A percentile compares a stretch with the other conserved stretches of the same genome.
Conservation (phyloP, 148 eudicot species). For the Oxyria digyna region DNA sequence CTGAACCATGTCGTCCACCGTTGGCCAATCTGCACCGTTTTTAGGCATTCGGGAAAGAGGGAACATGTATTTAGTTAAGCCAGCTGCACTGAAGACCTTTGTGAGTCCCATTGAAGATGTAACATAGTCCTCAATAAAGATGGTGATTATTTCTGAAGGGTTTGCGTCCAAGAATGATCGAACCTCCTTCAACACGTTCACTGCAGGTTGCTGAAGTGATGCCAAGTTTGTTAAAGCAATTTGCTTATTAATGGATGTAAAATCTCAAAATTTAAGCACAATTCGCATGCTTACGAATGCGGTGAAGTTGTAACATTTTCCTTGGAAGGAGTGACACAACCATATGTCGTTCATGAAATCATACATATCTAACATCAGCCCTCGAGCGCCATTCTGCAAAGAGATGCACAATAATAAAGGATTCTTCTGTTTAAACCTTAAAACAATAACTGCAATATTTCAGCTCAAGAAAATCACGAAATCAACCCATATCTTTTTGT, state of each 20-base stretch:
- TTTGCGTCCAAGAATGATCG: constrained; percentile 45
- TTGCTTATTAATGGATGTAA: neutral
- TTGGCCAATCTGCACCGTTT: constrained; percentile 75
- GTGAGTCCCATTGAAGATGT: constrained; percentile 52
- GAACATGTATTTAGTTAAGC: constrained; percentile 54
- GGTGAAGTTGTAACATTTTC: constrained; percentile 67
- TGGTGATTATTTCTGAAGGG: constrained; percentile 70
- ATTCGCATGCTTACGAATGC: constrained; percentile 59
- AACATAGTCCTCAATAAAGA: constrained; percentile 89
- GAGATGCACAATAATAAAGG: neutral
- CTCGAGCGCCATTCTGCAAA: constrained; percentile 91
- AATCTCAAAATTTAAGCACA: neutral
- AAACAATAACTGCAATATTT: neutral
- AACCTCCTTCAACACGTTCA: constrained; percentile 64
- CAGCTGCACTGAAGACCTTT: constrained; percentile 58
- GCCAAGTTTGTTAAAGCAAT: neutral
- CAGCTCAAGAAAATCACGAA: neutral
- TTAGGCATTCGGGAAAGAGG: constrained; percentile 78
- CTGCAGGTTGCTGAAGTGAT: constrained; percentile 69
- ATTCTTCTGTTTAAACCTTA: neutral
- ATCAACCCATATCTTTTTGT: no score
- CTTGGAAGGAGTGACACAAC: constrained; percentile 75
- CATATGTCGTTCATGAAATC: constrained; percentile 74
- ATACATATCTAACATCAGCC: constrained; percentile 92
- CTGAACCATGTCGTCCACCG: constrained; percentile 72